phyloP scores from a whole-genome alignment of 2,329 filamentous ascomycete species.

The Nemania serpens region DNA sequence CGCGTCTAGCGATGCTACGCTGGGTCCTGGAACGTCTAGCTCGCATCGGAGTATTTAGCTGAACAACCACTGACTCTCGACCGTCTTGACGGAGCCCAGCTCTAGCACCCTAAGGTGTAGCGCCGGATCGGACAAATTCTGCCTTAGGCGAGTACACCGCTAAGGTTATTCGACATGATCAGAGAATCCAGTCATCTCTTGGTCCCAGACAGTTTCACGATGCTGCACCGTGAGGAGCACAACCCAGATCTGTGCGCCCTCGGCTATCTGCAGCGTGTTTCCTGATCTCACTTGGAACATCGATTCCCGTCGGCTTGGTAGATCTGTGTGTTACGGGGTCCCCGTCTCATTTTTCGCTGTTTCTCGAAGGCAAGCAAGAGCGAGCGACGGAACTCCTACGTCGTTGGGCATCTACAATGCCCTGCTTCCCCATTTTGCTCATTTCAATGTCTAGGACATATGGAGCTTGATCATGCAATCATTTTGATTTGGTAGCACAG shows the following conservation, averaged over 20 bases:
- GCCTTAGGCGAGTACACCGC: constrained; percentile 17
- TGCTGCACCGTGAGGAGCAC: constrained; percentile 39
- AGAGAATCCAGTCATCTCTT: constrained; percentile 27
- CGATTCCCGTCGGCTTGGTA: constrained; percentile 38
- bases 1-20: constrained; percentile 9
- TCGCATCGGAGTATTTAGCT: constrained; percentile 22
- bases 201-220: constrained; percentile 40
- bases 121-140: constrained; percentile 13
- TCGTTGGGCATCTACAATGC: constrained; percentile 25
- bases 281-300: constrained; percentile 40
- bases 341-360: constrained; percentile 33
- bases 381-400: constrained; percentile 28
- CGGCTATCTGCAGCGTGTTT: constrained; percentile 42
- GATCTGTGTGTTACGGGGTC: constrained; percentile 35
- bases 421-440: constrained; percentile 34
- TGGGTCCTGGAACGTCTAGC: constrained; percentile 1
- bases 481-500: constrained; percentile 38
- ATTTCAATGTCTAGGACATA: constrained; percentile 43
- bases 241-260: constrained; percentile 41
- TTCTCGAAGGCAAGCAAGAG: constrained; percentile 33
- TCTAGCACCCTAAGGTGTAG: constrained; percentile 1
- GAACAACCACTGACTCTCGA: neutral
- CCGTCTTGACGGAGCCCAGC: neutral
- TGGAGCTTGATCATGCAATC: constrained; percentile 39
- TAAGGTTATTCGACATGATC: constrained; percentile 7